Evolutionary conservation across 2,329 filamentous ascomycete species (phyloP), one percentile per base, ranked within the genome.

Genomic region (Sclerotinia spermophila): DNA sequence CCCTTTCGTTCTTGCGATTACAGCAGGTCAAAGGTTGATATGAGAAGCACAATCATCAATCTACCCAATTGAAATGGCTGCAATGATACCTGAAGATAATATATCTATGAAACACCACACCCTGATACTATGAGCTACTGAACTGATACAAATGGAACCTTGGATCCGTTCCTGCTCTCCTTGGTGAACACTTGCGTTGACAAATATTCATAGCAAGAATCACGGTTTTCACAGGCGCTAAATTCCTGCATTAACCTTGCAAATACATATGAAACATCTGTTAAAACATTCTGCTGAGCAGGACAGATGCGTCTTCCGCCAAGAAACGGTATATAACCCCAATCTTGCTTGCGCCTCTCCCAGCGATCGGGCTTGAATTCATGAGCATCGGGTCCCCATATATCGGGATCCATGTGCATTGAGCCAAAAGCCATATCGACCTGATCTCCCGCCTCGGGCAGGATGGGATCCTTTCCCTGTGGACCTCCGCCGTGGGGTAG

Each of bases 271-370:
- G 30, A 27, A 11, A 66, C 69, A 44, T 74, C 69, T 8, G 62
- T 61, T 15, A 72, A 40, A 11, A 64, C 71, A 15, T 68, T 70
- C 33, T 72, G 66, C n/a, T 73, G 55, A 7, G 90, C 90, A 72
- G 92, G 86, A 80, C 90, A 92, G 78, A 91, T 90, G 51, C 90
- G 83, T 61, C 90, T 88, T 1, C 90, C 90, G 15, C 89, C 88
- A 77, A 91, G 91, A 80, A 92, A 92, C 10, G 90, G 90, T 53
- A 92, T 84, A 78, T 90, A 92, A 73, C 89, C 51, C 51, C 48
- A 67, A 30, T 51, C 27, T 27, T 42, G 51, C 24, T 40, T 48
- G 30, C 33, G 33, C 11, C 80, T 24, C 2, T 79, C 81, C 82
- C 81, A 83, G 35, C 82, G 72, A 71, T 82, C 81, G 0, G 82